Percentiles rank a stretch among this genome's conserved stretches.
Conservation (phyloP, 768 basidiomycete species). For the Xerocomellus chrysenteron region DNA sequence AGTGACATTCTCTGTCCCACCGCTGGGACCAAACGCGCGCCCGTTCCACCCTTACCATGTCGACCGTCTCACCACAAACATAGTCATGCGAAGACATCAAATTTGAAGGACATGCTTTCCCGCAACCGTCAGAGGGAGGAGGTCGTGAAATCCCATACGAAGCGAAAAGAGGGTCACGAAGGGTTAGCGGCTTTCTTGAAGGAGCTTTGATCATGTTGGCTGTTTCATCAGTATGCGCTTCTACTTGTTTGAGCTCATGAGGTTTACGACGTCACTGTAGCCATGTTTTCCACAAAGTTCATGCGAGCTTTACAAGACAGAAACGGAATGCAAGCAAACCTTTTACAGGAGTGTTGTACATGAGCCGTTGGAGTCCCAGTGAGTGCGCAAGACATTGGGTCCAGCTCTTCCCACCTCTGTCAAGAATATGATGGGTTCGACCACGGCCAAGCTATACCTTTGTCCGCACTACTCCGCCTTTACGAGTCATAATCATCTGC, state of each 20-base stretch:
- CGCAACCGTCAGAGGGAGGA: constrained; percentile 52
- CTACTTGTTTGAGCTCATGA: neutral
- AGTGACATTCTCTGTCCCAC: neutral
- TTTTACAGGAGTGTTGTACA: neutral
- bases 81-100: constrained; percentile 35
- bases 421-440: neutral
- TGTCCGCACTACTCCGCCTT: neutral
- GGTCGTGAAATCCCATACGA: constrained; percentile 21
- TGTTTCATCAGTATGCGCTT: neutral
- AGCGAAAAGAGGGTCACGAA: constrained; percentile 25
- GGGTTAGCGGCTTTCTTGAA: constrained; percentile 54
- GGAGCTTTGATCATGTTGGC: constrained; percentile 10
- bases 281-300: no score
- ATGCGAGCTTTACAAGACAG: no score
- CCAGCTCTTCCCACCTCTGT: neutral
- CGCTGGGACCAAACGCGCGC: neutral
- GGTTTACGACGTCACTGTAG: neutral
- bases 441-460: neutral
- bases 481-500: no score
- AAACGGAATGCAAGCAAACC: neutral
- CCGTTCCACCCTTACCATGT: neutral
- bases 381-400: neutral
- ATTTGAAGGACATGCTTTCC: constrained; percentile 62
- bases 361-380: neutral
- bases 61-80: constrained; percentile 43